Base-by-base conservation (phyloP, 2,329 filamentous ascomycete genomes). In the Diaporthe humulicola region DNA sequence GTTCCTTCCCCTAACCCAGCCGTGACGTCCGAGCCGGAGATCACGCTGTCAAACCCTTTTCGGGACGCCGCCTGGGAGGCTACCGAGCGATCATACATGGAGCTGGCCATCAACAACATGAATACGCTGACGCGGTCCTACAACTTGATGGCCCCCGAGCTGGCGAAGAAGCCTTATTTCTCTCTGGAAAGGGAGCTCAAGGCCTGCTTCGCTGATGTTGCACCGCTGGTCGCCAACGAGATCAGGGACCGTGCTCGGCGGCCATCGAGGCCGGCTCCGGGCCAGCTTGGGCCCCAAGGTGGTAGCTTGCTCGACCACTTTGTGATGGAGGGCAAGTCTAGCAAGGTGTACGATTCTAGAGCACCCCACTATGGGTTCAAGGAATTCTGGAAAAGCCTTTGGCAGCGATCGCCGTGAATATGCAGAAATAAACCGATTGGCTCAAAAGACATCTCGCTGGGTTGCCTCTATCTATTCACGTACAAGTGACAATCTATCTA, bases 111-210 rank as follows among this genome's bases (percentile, higher is more conserved):
- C 77, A 89, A 90, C 61, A 91, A 94, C 73, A 90, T 98, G 73
- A 98, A 98, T 83, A 84, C 85, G 40, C 88, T 97, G 66, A 93
- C 95, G 10, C 91, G 97, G 36, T 94, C 94, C 19, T 99, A 99
- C 86, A 98, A 98, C 79, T 90, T 98, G 4, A 96, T 98, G 92
- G 96, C 97, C 0, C 97, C 97, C 0, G 93, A 95, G 72, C 88
- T 98, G 2, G 96, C 96, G 3, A 97, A 97, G 84, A 98, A 98
- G 83, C 95, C 96, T 0, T 98, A 98, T 83, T 95, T 95, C 81
- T 92, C 89, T 2, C 90, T 98, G 10, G 91, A 95, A 58, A 91
- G 96, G 66, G 97, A 99, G 84, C 88, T 98, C 22, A 89, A 88
- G 40, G 88, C 90, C 3, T 98, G 96, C 82, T 98, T 92, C 81